Evolutionary conservation across 148 eudicot species (phyloP).

Genomic region (Selenicereus undatus): DNA sequence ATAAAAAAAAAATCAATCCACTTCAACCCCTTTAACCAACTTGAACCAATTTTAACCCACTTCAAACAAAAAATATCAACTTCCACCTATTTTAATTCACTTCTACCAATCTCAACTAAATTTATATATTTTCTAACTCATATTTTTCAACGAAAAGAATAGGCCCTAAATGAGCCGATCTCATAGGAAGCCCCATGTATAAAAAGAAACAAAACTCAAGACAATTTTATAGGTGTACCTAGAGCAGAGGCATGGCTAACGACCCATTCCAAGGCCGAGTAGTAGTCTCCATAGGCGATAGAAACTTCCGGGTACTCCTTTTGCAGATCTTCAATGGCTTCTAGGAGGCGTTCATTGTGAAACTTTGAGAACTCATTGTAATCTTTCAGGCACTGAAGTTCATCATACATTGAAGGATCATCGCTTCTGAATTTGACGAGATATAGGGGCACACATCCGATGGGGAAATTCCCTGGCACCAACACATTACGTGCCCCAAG

Average conservation of each 20-base stretch:
- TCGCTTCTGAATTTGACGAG: constrained; percentile 14
- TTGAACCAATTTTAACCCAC: too few species aligned
- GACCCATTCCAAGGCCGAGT: constrained; percentile 27
- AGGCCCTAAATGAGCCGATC: background rate
- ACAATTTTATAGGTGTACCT: background rate
- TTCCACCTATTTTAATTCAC: too few species aligned
- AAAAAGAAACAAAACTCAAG: too few species aligned
- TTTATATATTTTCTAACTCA: too few species aligned
- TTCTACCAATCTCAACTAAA: too few species aligned
- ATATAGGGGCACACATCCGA: constrained; percentile 38
- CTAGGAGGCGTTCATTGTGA: constrained; percentile 30
- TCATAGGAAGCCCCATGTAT: background rate
- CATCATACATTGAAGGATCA: constrained; percentile 28
- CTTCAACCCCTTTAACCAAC: too few species aligned
- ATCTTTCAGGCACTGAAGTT: constrained; percentile 33
- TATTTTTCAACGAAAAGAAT: too few species aligned
- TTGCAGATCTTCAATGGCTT: constrained; percentile 26
- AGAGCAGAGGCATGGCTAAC: constrained; percentile 16
- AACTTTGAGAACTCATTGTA: constrained; percentile 28
- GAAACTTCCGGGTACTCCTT: constrained; percentile 25
- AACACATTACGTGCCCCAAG: constrained; percentile 38
- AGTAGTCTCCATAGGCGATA: constrained; percentile 44
- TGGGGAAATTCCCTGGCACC: constrained; percentile 41
- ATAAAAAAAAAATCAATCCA: too few species aligned
- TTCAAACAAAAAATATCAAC: too few species aligned